These are phyloP conservation scores for Tuber indicum DNA, from an alignment of 495 filamentous ascomycete genomes.

Conservation along the genomic window DNA sequence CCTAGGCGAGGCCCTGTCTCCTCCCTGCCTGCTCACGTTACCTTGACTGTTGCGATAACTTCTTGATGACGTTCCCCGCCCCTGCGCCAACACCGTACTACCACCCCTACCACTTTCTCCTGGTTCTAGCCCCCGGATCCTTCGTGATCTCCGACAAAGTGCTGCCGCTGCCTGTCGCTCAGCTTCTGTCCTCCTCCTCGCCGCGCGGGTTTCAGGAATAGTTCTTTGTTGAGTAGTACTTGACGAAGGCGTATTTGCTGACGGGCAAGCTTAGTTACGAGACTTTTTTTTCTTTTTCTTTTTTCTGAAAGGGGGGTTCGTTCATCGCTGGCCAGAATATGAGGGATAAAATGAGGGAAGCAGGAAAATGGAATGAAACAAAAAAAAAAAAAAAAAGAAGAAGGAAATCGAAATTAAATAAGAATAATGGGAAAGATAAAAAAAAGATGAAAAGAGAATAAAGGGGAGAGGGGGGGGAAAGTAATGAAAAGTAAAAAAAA, in stretches of 20 bases:
- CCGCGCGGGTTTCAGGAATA: slow-evolving; percentile 13
- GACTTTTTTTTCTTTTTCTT: neutral
- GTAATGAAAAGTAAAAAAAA: slow-evolving; percentile 11
- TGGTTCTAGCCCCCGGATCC: neutral
- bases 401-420: slow-evolving; percentile 8
- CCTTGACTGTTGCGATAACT: slow-evolving; percentile 6
- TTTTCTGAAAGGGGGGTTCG: neutral
- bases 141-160: neutral
- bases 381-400: slow-evolving; percentile 1
- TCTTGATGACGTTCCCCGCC: neutral
- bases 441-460: neutral
- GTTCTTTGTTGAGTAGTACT: slow-evolving; percentile 10
- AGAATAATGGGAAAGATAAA: slow-evolving; percentile 5
- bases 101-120: neutral
- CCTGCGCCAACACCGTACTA: neutral
- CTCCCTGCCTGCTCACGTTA: slow-evolving; percentile 1
- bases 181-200: slow-evolving; percentile 2
- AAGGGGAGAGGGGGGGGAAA: slow-evolving; percentile 9
- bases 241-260: slow-evolving; percentile 20
- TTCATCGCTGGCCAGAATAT: neutral
- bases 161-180: neutral
- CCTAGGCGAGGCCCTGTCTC: neutral
- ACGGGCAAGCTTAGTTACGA: slow-evolving; percentile 23
- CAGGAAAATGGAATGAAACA: neutral
- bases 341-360: neutral